Conservation (phyloP, 805 yeast genomes). For the Sporopachydermia lactativora region DNA sequence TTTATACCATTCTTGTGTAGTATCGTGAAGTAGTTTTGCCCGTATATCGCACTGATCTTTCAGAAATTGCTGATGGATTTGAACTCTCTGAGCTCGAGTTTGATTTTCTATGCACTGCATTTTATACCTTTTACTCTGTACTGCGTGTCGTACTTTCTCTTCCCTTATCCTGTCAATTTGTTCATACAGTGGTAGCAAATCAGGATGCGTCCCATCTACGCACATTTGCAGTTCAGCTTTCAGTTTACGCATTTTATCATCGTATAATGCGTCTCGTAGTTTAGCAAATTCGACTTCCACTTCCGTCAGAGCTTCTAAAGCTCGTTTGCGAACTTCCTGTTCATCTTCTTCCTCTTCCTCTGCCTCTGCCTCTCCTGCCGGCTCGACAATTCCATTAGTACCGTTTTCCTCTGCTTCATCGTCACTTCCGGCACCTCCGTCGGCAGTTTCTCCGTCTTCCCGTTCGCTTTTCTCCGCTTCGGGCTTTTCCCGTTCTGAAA, state of each 20-base stretch:
- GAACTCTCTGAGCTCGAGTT: slow-evolving; percentile 64
- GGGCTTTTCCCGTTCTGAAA: too few species aligned
- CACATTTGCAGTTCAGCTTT: slow-evolving; percentile 82
- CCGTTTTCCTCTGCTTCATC: slow-evolving; percentile 10
- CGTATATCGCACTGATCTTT: slow-evolving; percentile 57
- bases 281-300: slow-evolving; percentile 82
- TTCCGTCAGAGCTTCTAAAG: slow-evolving; percentile 57
- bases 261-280: slow-evolving; percentile 71
- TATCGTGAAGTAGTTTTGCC: slow-evolving; percentile 45
- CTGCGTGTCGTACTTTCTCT: slow-evolving; percentile 41
- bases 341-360: slow-evolving; percentile 16
- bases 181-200: slow-evolving; percentile 54
- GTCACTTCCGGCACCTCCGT: slow-evolving; percentile 16
- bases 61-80: slow-evolving; percentile 71
- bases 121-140: slow-evolving; percentile 43
- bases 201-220: slow-evolving; percentile 84
- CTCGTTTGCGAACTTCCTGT: slow-evolving; percentile 38
- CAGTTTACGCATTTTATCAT: slow-evolving; percentile 62
- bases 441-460: slow-evolving; percentile 15
- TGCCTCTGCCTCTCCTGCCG: too few species aligned
- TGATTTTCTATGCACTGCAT: slow-evolving; percentile 66
- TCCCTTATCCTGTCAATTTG: slow-evolving; percentile 65
- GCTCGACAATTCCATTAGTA: too few species aligned
- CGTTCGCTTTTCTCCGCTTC: too few species aligned
- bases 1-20: slow-evolving; percentile 84